phyloP scores from a whole-genome alignment of 805 yeast species.

The Lachancea meyersii region DNA sequence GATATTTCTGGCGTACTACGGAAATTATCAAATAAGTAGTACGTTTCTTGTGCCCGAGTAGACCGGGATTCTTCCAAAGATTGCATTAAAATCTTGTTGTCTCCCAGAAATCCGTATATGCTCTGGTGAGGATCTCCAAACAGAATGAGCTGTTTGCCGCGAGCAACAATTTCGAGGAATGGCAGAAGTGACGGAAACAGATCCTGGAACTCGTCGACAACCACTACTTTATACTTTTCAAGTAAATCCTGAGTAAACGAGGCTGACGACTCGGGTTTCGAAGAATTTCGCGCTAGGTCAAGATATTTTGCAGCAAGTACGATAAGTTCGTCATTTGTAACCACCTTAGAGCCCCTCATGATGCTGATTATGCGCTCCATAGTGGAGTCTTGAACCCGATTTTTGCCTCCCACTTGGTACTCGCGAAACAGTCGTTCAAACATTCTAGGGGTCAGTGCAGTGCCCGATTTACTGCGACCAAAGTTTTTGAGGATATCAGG shows the following conservation, averaged over 20 bases:
- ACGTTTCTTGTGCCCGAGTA: conserved; percentile 20
- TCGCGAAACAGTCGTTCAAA: conserved; percentile 19
- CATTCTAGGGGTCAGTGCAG: conserved; percentile 11
- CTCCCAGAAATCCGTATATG: conserved; percentile 61
- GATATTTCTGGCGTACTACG: conserved; percentile 56
- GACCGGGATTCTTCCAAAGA: conserved; percentile 18
- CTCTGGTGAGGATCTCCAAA: conserved; percentile 72
- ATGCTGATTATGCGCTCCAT: conserved; percentile 24
- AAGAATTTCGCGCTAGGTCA: background rate
- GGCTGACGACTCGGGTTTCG: background rate
- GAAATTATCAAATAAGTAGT: conserved; percentile 47
- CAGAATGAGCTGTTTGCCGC: conserved; percentile 48
- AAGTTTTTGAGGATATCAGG: conserved; percentile 15
- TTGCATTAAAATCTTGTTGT: conserved; percentile 35
- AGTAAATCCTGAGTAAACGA: conserved; percentile 11
- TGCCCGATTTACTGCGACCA: conserved; percentile 7
- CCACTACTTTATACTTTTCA: conserved; percentile 35
- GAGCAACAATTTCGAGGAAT: conserved; percentile 37
- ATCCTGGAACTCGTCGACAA: conserved; percentile 75
- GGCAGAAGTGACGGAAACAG: conserved; percentile 46
- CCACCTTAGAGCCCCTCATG: conserved; percentile 32
- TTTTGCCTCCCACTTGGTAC: conserved; percentile 11
- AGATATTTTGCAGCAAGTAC: conserved; percentile 18
- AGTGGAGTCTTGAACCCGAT: conserved; percentile 9
- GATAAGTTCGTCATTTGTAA: conserved; percentile 31